Base-by-base conservation (phyloP, 2,329 filamentous ascomycete genomes). In the Fusarium beomiforme region DNA sequence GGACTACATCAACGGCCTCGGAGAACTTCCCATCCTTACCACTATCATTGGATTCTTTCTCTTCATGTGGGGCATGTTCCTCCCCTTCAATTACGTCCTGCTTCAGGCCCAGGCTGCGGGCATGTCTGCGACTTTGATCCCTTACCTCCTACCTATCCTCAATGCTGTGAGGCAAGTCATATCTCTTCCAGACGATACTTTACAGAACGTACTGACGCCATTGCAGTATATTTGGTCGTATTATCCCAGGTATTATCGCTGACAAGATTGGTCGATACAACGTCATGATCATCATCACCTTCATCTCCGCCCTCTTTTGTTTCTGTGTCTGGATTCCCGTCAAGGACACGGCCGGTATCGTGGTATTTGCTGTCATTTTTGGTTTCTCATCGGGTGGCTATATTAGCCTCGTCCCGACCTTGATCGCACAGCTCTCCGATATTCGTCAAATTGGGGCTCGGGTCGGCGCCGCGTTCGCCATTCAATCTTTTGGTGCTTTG, bases 371-470 rank as follows among this genome's bases (percentile, higher is more conserved):
- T 16, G 83, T 86, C n/a, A 79, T 93, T 10, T 94, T 92, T 71
- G 92, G 91, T 21, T 92, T 93, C 77, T 86, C 86, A 17, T 90
- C 88, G 0, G 92, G 92, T 16, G 88, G 88, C 5, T 92, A 90
- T 73, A 87, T 92, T 37, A 88, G 88, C 1, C 81, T 93, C 21
- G 83, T 84, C 0, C 90, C 92, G 0, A 86, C 90, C 0, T 82
- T 92, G 17, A 83, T 94, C 24, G 91, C 90, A 3, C 91, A 94
- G 75, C 91, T 94, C 67, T 90, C 88, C 3, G 90, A 92, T 47
- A 86, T 93, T 39, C 84, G 88, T 23, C 86, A 93, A 77, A 90
- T 94, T 36, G 93, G 92, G 17, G 86, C 90, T 3, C 85, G 92
- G 9, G 89, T 86, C 4, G 93, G 93, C 1, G 85, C 87, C 0